Percentiles rank a stretch among this genome's conserved stretches.
Evolutionary conservation across 73 alveolate species (phyloP).

Genomic region (Effrenium voratum): DNA sequence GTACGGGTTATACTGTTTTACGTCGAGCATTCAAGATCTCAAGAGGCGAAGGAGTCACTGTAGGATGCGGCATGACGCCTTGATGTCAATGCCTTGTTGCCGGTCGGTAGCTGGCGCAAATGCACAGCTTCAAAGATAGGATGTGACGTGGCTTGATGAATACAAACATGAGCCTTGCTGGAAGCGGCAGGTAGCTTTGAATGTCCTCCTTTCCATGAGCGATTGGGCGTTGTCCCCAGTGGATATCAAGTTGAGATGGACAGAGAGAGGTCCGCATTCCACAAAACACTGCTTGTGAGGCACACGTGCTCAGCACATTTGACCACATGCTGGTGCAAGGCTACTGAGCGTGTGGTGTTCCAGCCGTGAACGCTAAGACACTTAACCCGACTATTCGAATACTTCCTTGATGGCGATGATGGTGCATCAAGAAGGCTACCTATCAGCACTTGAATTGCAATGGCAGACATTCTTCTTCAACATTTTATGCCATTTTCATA

Average conservation of each 20-base stretch:
- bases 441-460: not conserved
- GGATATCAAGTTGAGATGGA: not conserved
- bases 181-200: slow-evolving; percentile 13
- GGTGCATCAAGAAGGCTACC: not conserved
- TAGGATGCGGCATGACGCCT: too few relatives aligned
- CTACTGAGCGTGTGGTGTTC: not conserved
- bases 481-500: not conserved
- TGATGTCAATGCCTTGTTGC: too few relatives aligned
- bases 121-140: too few relatives aligned
- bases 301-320: slow-evolving; percentile 7
- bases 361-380: not conserved
- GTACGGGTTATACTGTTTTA: too few relatives aligned
- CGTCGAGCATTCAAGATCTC: too few relatives aligned
- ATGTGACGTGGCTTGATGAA: not conserved
- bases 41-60: too few relatives aligned
- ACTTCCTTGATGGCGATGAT: not conserved
- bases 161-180: not conserved
- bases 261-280: not conserved
- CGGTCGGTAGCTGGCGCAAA: too few relatives aligned
- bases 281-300: not conserved
- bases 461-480: not conserved
- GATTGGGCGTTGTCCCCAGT: not conserved
- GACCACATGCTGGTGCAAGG: not conserved
- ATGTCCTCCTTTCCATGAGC: not conserved
- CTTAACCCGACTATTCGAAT: not conserved